phyloP scores from a whole-genome alignment of 1,284 basidiomycete species.

The Trichosporon sp. region DNA sequence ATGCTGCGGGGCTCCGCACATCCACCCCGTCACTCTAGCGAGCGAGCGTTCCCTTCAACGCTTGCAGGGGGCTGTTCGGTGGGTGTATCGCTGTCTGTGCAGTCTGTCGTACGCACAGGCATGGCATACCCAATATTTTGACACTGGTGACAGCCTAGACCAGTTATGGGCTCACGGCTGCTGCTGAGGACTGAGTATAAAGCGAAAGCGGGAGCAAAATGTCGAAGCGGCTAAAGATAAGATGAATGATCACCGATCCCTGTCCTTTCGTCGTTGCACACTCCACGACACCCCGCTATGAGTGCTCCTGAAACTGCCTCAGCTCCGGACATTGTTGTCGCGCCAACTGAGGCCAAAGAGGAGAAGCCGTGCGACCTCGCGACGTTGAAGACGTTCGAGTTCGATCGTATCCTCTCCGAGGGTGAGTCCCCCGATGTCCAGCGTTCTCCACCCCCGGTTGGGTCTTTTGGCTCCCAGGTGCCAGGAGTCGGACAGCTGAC shows the following conservation, averaged over 20 bases:
- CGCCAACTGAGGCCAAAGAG: background rate
- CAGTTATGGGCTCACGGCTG: too few species aligned
- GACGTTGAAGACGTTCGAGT: conserved; percentile 51
- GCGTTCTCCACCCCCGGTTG: background rate
- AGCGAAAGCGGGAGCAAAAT: background rate
- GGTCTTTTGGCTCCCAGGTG: background rate
- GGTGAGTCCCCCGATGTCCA: conserved; percentile 40
- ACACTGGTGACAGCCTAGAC: too few species aligned
- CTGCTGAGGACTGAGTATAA: too few species aligned
- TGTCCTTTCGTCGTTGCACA: background rate
- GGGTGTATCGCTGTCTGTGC: background rate
- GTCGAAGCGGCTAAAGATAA: background rate
- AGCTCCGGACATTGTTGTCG: background rate
- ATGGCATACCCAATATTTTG: too few species aligned
- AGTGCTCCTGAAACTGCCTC: background rate
- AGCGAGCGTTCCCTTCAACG: too few species aligned
- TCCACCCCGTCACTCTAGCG: background rate
- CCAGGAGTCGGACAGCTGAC: background rate
- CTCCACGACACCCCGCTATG: background rate
- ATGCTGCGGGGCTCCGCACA: background rate
- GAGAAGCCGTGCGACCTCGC: conserved; percentile 20
- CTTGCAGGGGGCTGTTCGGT: too few species aligned
- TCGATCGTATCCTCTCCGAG: conserved; percentile 60
- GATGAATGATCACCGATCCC: background rate
- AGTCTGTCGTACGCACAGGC: background rate